These are phyloP conservation scores for Cytospora paraplurivora DNA, from an alignment of 2,329 filamentous ascomycete genomes.

Conservation along the genomic window DNA sequence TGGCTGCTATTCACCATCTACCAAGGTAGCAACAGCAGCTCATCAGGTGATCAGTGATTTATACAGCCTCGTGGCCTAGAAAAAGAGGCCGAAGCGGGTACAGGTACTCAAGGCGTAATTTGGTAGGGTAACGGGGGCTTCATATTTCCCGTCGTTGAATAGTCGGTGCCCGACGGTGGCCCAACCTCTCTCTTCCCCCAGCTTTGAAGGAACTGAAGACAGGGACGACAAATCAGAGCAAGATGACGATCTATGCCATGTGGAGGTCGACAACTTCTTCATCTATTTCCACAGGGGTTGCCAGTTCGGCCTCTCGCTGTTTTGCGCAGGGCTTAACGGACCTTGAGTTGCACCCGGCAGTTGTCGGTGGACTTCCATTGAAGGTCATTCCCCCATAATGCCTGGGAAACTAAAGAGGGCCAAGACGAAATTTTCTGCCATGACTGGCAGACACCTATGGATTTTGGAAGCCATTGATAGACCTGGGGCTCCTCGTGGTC, in stretches of 20 bases:
- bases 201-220: background rate
- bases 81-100: slow-evolving; percentile 6
- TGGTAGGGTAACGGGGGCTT: slow-evolving; percentile 7
- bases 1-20: too few species aligned
- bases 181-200: slow-evolving; percentile 9
- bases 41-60: slow-evolving; percentile 3
- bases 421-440: background rate
- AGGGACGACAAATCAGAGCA: slow-evolving; percentile 9
- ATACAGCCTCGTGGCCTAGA: slow-evolving; percentile 13
- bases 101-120: slow-evolving; percentile 12
- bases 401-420: slow-evolving; percentile 7
- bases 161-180: slow-evolving; percentile 18
- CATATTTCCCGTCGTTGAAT: background rate
- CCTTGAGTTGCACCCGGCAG: background rate
- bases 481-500: background rate
- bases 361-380: background rate
- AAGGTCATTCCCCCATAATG: background rate
- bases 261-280: slow-evolving; percentile 2
- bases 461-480: background rate
- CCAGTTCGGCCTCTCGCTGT: background rate
- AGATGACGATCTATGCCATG: slow-evolving; percentile 19
- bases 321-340: slow-evolving; percentile 10
- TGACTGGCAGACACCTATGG: background rate
- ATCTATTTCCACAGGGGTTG: slow-evolving; percentile 2
- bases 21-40: background rate